These are phyloP conservation scores for Hanseniaspora occidentalis DNA, from an alignment of 805 yeast species.

Conservation along the genomic window DNA sequence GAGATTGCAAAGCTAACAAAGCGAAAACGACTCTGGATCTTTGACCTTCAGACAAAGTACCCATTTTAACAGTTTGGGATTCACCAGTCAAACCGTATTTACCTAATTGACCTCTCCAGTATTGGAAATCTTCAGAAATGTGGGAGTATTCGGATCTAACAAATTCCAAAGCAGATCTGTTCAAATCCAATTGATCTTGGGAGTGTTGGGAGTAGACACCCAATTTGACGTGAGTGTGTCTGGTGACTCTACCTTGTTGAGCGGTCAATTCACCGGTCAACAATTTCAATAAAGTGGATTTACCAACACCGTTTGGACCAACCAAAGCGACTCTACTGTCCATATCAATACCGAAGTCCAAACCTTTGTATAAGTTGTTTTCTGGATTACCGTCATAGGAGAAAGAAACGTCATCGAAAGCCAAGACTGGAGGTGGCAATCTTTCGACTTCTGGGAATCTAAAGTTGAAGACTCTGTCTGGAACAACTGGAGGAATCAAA, in stretches of 20 bases:
- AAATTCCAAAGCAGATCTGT: constrained; percentile 91
- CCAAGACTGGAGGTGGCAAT: constrained; percentile 96
- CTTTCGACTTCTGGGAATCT: constrained; percentile 91
- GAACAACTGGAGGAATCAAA: constrained; percentile 79
- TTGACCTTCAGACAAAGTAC: constrained; percentile 97
- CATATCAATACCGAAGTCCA: constrained; percentile 98
- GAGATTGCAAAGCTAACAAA: constrained; percentile 84
- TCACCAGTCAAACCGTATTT: constrained; percentile 98
- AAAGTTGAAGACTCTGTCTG: constrained; percentile 89
- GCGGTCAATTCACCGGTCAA: constrained; percentile 92
- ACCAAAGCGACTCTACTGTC: constrained; percentile 96
- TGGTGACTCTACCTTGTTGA: constrained; percentile 89
- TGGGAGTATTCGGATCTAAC: constrained; percentile 87
- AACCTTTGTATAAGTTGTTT: constrained; percentile 77
- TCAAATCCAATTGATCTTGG: constrained; percentile 92
- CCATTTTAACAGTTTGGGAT: constrained; percentile 97
- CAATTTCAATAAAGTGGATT: constrained; percentile 86
- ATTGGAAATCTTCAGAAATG: constrained; percentile 95
- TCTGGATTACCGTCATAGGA: constrained; percentile 75
- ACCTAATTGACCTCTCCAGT: constrained; percentile 96
- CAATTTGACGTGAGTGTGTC: constrained; percentile 93
- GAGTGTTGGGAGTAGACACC: constrained; percentile 99
- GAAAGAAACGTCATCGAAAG: constrained; percentile 91
- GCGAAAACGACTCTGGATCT: constrained; percentile 98
- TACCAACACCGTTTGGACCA: constrained; percentile 99